Conservation (phyloP, 202 grass and related monocot species). For the Digitaria exilis region DNA sequence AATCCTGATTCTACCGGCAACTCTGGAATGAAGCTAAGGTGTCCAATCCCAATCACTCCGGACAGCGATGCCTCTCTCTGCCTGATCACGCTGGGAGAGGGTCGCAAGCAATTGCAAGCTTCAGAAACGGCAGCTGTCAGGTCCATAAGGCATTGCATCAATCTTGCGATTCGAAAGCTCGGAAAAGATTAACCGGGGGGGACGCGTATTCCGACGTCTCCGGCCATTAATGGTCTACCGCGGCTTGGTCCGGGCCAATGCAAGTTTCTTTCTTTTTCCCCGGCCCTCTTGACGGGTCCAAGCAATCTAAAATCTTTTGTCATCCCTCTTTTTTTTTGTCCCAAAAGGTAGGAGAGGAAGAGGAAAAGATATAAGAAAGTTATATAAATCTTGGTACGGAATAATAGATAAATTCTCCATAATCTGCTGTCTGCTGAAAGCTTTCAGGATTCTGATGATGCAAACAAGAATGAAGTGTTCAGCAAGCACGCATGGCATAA, state of each 20-base stretch:
- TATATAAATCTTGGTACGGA: background rate
- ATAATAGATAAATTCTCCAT: background rate
- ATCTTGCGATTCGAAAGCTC: constrained; percentile 11
- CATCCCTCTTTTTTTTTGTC: background rate
- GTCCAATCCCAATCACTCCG: constrained; percentile 54
- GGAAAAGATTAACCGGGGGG: constrained; percentile 1
- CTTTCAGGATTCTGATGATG: background rate
- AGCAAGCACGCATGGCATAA: background rate
- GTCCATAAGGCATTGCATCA: constrained; percentile 13
- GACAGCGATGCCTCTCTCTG: constrained; percentile 37
- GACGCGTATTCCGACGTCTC: background rate
- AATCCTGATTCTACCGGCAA: constrained; percentile 16
- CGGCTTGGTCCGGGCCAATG: background rate
- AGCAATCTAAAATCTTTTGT: background rate
- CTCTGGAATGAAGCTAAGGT: constrained; percentile 46
- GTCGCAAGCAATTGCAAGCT: constrained; percentile 17
- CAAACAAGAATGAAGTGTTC: background rate
- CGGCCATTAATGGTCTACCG: background rate
- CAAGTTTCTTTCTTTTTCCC: background rate
- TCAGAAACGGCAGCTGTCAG: constrained; percentile 15
- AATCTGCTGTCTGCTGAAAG: background rate
- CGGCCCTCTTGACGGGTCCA: background rate
- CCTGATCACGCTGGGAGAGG: constrained; percentile 1
- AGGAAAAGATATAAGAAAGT: background rate
- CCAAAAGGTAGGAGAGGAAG: background rate